Evolutionary conservation across 495 filamentous ascomycete genomes (phyloP).

Genomic region (Tuber umbilicatum): DNA sequence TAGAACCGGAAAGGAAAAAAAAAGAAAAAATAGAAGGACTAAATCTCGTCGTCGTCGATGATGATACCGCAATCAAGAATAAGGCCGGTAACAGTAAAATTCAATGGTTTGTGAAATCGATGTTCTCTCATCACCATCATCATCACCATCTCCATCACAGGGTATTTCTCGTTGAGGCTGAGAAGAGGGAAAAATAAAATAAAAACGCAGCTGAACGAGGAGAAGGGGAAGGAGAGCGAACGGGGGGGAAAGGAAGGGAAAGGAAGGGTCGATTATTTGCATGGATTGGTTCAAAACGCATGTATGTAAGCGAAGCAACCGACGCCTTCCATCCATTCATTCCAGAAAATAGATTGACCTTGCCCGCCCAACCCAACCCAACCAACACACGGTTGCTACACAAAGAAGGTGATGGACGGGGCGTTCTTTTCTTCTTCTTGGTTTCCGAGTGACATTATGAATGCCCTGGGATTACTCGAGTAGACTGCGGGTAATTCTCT

Average conservation of each 20-base stretch:
- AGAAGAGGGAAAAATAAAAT: not conserved
- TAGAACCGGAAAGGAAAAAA: not conserved
- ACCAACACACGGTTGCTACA: not conserved
- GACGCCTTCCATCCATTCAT: not conserved
- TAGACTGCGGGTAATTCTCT: no score
- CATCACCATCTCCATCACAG: not conserved
- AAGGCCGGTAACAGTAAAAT: not conserved
- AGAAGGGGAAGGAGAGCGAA: not conserved
- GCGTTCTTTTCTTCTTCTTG: not conserved
- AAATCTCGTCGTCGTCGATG: not conserved
- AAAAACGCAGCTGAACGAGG: constrained; percentile 7
- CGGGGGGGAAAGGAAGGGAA: constrained; percentile 10
- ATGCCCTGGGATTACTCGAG: not conserved
- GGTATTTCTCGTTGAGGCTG: not conserved
- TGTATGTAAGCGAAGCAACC: constrained; percentile 2
- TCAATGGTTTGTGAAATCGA: not conserved
- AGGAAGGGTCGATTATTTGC: not conserved
- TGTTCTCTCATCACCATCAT: not conserved
- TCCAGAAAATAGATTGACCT: not conserved
- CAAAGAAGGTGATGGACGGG: no score
- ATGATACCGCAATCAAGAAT: not conserved
- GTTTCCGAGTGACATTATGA: not conserved
- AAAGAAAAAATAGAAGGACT: not conserved
- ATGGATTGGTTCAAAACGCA: not conserved
- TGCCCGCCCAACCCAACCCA: not conserved